Conservation (phyloP, 441 rosid species). For the Arabidopsis lyrata region DNA sequence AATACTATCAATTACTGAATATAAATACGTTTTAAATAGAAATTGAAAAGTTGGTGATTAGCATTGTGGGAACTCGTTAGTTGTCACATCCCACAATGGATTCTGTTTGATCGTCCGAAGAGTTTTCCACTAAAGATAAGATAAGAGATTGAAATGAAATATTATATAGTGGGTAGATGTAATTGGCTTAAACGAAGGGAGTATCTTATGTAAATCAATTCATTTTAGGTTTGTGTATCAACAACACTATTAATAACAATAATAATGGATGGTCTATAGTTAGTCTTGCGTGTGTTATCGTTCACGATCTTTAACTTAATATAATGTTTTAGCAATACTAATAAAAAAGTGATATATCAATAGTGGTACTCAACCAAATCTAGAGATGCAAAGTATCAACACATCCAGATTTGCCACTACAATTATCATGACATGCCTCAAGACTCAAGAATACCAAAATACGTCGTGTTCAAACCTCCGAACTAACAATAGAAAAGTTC, state of each 20-base stretch:
- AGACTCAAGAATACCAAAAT: no score
- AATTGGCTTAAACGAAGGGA: background rate
- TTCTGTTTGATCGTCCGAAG: background rate
- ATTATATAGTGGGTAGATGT: background rate
- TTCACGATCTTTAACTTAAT: conserved; percentile 2
- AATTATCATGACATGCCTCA: no score
- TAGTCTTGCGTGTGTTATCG: conserved; percentile 6
- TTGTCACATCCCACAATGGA: conserved; percentile 11
- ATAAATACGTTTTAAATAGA: background rate
- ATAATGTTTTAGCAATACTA: background rate
- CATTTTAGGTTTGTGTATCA: background rate
- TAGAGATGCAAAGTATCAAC: background rate
- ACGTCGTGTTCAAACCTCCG: no score
- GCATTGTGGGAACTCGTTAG: conserved; percentile 20
- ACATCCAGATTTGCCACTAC: background rate
- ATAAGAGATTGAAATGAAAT: background rate
- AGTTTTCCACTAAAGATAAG: conserved; percentile 29
- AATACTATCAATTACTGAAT: background rate
- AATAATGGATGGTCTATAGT: background rate
- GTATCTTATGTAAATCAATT: conserved; percentile 12
- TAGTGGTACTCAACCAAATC: background rate
- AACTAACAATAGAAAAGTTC: no score
- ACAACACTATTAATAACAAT: conserved; percentile 4
- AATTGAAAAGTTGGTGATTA: conserved; percentile 7
- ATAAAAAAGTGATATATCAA: background rate